phyloP scores from a whole-genome alignment of 2,329 filamentous ascomycete species.

The Monilinia vaccinii-corymbosi region DNA sequence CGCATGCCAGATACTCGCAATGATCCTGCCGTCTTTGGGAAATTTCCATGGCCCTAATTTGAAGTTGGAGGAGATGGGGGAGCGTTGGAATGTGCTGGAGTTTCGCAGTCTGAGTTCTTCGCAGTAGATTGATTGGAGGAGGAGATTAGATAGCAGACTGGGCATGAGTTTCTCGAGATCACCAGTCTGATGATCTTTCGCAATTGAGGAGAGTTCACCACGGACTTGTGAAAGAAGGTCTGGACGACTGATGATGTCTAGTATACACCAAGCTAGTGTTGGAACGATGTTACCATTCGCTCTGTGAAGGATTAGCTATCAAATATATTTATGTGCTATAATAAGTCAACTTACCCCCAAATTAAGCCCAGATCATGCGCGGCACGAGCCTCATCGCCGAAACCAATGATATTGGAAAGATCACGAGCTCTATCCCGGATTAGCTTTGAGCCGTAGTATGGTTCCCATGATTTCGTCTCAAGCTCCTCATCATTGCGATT shows the following conservation, averaged over 20 bases:
- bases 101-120: conserved; percentile 29
- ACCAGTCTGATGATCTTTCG: not conserved
- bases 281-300: conserved; percentile 24
- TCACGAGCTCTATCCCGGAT: conserved; percentile 20
- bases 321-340: not conserved
- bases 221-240: conserved; percentile 18
- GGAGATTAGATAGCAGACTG: conserved; percentile 18
- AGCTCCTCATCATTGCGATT: conserved; percentile 15
- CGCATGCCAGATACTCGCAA: conserved; percentile 21
- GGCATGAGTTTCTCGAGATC: conserved; percentile 3
- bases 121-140: conserved; percentile 32
- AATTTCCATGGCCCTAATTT: conserved; percentile 26
- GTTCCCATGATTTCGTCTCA: conserved; percentile 22
- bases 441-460: conserved; percentile 25
- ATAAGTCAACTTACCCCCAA: conserved; percentile 16
- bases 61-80: conserved; percentile 20
- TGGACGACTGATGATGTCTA: conserved; percentile 20
- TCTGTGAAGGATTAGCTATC: conserved; percentile 11
- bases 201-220: conserved; percentile 16
- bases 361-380: conserved; percentile 20
- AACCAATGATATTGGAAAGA: conserved; percentile 6
- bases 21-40: conserved; percentile 22
- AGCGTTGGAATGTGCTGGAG: conserved; percentile 14
- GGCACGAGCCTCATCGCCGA: conserved; percentile 12
- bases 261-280: conserved; percentile 22